Percentiles rank a stretch among this genome's conserved stretches.
Evolutionary conservation across 1,139 yeast species (phyloP).

Genomic region (Protomyces inundatus): DNA sequence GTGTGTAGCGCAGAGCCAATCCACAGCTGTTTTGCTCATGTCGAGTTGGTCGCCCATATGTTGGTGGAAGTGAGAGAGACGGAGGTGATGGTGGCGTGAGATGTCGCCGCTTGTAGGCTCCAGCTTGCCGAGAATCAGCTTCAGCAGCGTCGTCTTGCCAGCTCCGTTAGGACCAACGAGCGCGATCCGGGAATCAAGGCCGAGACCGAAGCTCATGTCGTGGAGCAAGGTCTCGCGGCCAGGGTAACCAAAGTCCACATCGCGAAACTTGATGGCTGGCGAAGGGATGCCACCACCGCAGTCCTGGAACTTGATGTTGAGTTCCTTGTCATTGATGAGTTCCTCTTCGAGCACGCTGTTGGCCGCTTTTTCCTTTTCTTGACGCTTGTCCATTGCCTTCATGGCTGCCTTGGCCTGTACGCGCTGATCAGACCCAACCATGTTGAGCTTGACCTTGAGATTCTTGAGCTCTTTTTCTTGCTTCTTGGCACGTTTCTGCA

Average conservation of each 20-base stretch:
- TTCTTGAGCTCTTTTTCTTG: constrained; percentile 99
- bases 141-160: constrained; percentile 93
- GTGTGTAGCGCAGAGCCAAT: constrained; percentile 84
- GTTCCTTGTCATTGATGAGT: constrained; percentile 87
- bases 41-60: constrained; percentile 98
- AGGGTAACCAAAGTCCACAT: constrained; percentile 70
- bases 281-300: constrained; percentile 93
- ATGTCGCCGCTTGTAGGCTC: constrained; percentile 90
- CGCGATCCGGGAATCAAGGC: constrained; percentile 98
- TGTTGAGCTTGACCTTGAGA: constrained; percentile 96
- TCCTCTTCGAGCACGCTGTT: constrained; percentile 60
- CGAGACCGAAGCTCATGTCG: constrained; percentile 92
- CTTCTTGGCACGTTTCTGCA: constrained; percentile 92
- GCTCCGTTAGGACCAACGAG: constrained; percentile 99
- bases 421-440: constrained; percentile 99
- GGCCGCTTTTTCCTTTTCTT: constrained; percentile 89
- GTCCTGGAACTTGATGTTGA: constrained; percentile 87
- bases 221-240: constrained; percentile 71
- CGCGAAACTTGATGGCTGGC: constrained; percentile 95
- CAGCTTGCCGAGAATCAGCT: constrained; percentile 92
- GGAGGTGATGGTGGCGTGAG: constrained; percentile 93
- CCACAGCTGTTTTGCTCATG: constrained; percentile 88
- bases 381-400: constrained; percentile 89
- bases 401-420: constrained; percentile 98
- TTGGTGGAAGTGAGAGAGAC: constrained; percentile 97